Evolutionary conservation across 768 basidiomycete genomes (phyloP).

Genomic region (Scleroderma bovista): DNA sequence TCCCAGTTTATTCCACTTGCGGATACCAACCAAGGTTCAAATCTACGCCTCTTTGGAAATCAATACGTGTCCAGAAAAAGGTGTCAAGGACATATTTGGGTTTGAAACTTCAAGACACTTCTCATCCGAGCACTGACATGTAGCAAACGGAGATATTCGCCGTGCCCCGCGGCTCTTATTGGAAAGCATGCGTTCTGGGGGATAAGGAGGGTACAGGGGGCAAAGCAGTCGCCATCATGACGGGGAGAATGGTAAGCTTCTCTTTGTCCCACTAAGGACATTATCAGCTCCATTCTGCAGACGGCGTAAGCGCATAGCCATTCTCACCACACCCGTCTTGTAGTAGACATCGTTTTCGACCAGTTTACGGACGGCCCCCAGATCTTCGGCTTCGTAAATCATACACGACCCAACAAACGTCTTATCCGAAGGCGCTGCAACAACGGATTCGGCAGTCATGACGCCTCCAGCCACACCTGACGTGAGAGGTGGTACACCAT

Average conservation of each 20-base stretch:
- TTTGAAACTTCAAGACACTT: neutral
- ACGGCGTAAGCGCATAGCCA: neutral
- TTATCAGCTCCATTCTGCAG: neutral
- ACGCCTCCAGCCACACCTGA: slow-evolving; percentile 54
- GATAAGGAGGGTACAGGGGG: slow-evolving; percentile 7
- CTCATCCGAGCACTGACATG: neutral
- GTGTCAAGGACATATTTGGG: neutral
- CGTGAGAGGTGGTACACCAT: neutral
- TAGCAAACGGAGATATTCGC: neutral
- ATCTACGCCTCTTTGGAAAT: neutral
- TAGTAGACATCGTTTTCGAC: slow-evolving; percentile 22
- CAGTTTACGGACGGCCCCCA: slow-evolving; percentile 36
- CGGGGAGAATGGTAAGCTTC: slow-evolving; percentile 47
- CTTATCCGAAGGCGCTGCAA: slow-evolving; percentile 40
- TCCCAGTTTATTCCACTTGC: neutral
- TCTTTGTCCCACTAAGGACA: slow-evolving; percentile 53
- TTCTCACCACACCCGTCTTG: slow-evolving; percentile 18
- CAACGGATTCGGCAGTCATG: slow-evolving; percentile 50
- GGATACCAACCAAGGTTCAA: neutral
- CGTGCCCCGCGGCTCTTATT: neutral
- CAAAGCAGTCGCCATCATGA: slow-evolving; percentile 26
- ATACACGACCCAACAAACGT: slow-evolving; percentile 57
- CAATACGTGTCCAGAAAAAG: neutral
- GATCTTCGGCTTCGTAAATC: slow-evolving; percentile 46
- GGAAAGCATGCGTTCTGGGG: neutral